Evolutionary conservation across 1,139 yeast genomes (phyloP).

Genomic region (Saccharomyces pastorianus): DNA sequence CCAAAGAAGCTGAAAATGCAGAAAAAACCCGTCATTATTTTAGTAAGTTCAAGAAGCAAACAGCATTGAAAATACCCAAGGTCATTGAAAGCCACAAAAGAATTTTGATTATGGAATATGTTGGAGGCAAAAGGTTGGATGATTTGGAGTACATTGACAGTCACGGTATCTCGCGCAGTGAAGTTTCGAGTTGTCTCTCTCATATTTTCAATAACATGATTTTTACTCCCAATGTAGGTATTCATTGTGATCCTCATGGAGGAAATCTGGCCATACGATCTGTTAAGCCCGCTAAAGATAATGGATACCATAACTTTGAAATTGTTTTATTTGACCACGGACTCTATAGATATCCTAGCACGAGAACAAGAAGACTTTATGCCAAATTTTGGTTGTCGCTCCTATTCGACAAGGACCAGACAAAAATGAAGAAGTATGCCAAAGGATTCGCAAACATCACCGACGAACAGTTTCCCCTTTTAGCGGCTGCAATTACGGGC

Average conservation of each 20-base stretch:
- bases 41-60: conserved; percentile 40
- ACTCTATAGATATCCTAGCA: conserved; percentile 74
- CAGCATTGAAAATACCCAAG: conserved; percentile 75
- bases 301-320: conserved; percentile 63
- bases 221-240: conserved; percentile 81
- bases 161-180: conserved; percentile 61
- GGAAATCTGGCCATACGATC: conserved; percentile 83
- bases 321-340: conserved; percentile 93
- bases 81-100: conserved; percentile 61
- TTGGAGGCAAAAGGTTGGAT: conserved; percentile 78
- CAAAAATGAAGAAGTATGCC: conserved; percentile 64
- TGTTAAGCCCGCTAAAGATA: conserved; percentile 22
- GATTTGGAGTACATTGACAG: conserved; percentile 55
- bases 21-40: conserved; percentile 60
- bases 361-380: conserved; percentile 69
- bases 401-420: conserved; percentile 53
- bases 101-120: conserved; percentile 79
- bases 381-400: conserved; percentile 91
- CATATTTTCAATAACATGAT: conserved; percentile 93
- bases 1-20: conserved; percentile 80
- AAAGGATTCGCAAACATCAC: conserved; percentile 71
- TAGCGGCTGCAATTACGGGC: conserved; percentile 93
- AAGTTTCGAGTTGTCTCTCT: conserved; percentile 77
- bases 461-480: conserved; percentile 71
- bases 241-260: conserved; percentile 98